Percentiles rank a stretch among this genome's conserved stretches.
phyloP scores from a whole-genome alignment of 225 moss, liverwort and hornwort species.

The Rhytidiadelphus loreus region DNA sequence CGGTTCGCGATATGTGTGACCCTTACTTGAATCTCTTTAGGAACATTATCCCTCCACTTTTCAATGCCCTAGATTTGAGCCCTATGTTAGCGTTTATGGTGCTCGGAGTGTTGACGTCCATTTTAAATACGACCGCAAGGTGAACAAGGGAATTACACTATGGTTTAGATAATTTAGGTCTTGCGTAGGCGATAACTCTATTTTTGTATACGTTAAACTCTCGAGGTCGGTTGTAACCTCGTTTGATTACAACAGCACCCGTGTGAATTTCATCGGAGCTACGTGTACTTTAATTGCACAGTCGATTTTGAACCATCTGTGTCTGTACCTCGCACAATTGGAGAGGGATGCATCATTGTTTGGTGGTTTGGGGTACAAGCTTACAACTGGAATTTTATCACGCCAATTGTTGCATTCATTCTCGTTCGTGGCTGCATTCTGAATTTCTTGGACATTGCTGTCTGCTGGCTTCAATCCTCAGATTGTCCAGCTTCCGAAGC shows the following conservation, averaged over 20 bases:
- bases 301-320: background rate
- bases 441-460: background rate
- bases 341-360: background rate
- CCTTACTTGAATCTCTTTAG: conserved; percentile 96
- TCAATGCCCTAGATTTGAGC: conserved; percentile 93
- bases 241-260: background rate
- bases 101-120: conserved; percentile 82
- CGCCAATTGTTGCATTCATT: background rate
- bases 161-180: conserved; percentile 5
- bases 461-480: background rate
- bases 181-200: background rate
- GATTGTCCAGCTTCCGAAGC: background rate
- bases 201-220: background rate
- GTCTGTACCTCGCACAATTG: background rate
- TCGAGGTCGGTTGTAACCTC: background rate
- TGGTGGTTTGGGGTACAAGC: background rate
- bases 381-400: background rate
- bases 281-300: background rate
- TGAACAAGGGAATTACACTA: background rate
- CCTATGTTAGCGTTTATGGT: conserved; percentile 99
- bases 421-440: background rate
- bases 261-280: background rate
- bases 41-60: conserved; percentile 95
- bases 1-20: conserved; percentile 98
- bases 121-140: conserved; percentile 81